These are phyloP conservation scores for Ceratopteris richardii DNA, from an alignment of 75 land plant genomes.

Conservation along the genomic window DNA sequence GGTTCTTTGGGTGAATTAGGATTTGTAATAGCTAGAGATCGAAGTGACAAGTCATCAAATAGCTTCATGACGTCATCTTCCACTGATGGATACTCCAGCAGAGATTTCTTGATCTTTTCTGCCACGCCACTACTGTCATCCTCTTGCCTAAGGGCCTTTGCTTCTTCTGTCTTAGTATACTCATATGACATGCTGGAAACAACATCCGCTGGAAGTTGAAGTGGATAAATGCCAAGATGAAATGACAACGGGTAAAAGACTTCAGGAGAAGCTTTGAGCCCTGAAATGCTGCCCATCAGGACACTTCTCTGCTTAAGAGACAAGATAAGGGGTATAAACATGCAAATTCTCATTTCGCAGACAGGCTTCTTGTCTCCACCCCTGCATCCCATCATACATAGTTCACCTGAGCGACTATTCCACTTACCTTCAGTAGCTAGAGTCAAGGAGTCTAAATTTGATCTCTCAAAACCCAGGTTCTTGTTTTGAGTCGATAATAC, in stretches of 20 bases:
- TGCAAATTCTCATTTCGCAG: constrained; percentile 38
- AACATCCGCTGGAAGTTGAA: constrained; percentile 18
- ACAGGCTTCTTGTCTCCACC: constrained; percentile 2
- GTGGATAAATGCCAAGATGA: constrained; percentile 13
- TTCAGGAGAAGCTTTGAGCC: constrained; percentile 1
- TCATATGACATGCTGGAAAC: constrained; percentile 22
- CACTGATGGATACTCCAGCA: constrained; percentile 41
- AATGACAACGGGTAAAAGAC: constrained; percentile 44
- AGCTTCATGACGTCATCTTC: constrained; percentile 20
- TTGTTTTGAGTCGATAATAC: constrained; percentile 18
- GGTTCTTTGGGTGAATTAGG: constrained; percentile 8
- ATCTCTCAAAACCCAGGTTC: constrained; percentile 20
- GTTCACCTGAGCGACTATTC: constrained; percentile 41
- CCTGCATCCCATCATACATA: constrained; percentile 73
- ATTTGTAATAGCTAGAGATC: constrained; percentile 15
- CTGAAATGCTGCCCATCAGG: constrained; percentile 42
- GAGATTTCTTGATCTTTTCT: constrained; percentile 33
- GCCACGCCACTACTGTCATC: constrained; percentile 31
- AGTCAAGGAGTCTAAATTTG: constrained; percentile 38
- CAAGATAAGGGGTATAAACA: constrained; percentile 38
- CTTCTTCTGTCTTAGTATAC: constrained; percentile 35
- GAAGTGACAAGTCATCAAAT: constrained; percentile 44
- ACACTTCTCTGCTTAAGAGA: constrained; percentile 53
- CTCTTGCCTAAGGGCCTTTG: constrained; percentile 25
- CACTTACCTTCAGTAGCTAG: constrained; percentile 50